Evolutionary conservation across 257 asterid genomes (phyloP).

Genomic region (Anisodus acutangulus): DNA sequence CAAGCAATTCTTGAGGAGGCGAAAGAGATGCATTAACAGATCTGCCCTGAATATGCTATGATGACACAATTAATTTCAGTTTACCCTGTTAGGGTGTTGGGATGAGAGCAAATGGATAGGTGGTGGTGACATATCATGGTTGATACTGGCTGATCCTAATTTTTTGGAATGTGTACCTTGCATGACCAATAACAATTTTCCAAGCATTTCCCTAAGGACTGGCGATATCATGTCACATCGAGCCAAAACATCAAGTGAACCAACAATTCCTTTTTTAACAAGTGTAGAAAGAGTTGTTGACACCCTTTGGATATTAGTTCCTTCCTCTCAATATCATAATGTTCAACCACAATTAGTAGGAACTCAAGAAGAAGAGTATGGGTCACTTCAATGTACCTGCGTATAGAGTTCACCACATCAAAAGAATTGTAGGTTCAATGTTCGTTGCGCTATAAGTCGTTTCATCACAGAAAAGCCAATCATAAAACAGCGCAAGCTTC

Average conservation of each 20-base stretch:
- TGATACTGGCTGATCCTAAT: not conserved
- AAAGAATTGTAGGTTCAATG: slow-evolving; percentile 70
- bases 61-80: slow-evolving; percentile 2
- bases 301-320: slow-evolving; percentile 49
- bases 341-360: slow-evolving; percentile 62
- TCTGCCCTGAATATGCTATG: not conserved
- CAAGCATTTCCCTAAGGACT: slow-evolving; percentile 60
- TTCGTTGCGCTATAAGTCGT: slow-evolving; percentile 65
- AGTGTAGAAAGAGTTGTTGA: slow-evolving; percentile 60
- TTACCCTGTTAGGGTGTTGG: slow-evolving; percentile 21
- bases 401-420: slow-evolving; percentile 72
- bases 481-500: slow-evolving; percentile 82
- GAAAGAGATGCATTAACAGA: not conserved
- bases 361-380: slow-evolving; percentile 68
- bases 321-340: slow-evolving; percentile 75
- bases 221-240: slow-evolving; percentile 58
- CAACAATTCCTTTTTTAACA: slow-evolving; percentile 57
- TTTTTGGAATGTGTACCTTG: slow-evolving; percentile 24
- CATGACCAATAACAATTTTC: slow-evolving; percentile 44
- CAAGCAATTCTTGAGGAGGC: not conserved
- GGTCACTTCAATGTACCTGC: slow-evolving; percentile 69
- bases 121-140: slow-evolving; percentile 21
- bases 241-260: slow-evolving; percentile 62
- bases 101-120: not conserved
- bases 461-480: slow-evolving; percentile 88